These are phyloP conservation scores for Pseudogymnoascus sp. DNA, from an alignment of 2,329 filamentous ascomycete genomes.

Conservation along the genomic window DNA sequence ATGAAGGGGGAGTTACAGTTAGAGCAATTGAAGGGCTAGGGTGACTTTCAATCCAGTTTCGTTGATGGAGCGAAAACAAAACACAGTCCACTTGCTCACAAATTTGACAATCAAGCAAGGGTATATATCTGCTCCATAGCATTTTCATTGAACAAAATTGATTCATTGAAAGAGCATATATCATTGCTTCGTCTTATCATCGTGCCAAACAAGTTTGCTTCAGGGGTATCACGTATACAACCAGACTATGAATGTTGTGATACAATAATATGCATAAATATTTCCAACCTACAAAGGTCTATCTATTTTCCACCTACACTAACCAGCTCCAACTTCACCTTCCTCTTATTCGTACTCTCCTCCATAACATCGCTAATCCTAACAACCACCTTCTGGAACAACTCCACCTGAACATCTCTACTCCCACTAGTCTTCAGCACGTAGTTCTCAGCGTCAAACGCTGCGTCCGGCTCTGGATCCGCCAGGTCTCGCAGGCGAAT, in stretches of 20 bases:
- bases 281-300: background rate
- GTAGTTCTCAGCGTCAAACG: conserved; percentile 82
- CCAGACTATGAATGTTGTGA: background rate
- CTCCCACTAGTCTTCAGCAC: conserved; percentile 54
- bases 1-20: too few relatives aligned
- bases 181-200: background rate
- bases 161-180: too few relatives aligned
- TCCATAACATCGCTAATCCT: conserved; percentile 89
- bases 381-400: conserved; percentile 89
- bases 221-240: background rate
- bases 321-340: conserved; percentile 67
- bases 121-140: background rate
- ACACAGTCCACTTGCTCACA: too few relatives aligned
- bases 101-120: background rate
- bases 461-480: conserved; percentile 66
- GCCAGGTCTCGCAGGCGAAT: conserved; percentile 80
- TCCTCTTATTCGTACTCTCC: conserved; percentile 90
- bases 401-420: conserved; percentile 55
- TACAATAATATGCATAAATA: background rate
- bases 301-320: conserved; percentile 12
- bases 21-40: background rate
- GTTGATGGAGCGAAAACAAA: background rate
- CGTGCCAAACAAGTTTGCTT: background rate
- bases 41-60: background rate
- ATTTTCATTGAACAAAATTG: background rate